Conservation (phyloP, 306 rosid species). For the Rubus parviflorus region DNA sequence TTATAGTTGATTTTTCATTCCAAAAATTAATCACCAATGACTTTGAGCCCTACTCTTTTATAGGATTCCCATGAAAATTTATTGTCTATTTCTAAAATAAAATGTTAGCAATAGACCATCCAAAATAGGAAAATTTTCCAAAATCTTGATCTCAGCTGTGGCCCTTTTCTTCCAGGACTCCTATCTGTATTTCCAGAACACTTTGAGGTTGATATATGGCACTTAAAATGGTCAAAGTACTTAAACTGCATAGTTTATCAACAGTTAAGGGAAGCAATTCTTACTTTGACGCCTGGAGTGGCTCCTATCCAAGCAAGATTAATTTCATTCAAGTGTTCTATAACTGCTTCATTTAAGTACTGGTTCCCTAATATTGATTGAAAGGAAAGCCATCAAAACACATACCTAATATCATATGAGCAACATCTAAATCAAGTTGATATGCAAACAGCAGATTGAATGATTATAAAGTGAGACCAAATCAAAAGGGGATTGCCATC, state of each 20-base stretch:
- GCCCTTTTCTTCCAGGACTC: neutral
- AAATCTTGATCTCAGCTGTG: neutral
- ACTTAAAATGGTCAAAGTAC: neutral
- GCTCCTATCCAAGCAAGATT: constrained; percentile 42
- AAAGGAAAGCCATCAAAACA: neutral
- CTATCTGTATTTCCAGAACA: neutral
- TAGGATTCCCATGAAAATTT: neutral
- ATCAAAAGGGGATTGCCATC: neutral
- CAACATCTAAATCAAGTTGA: neutral
- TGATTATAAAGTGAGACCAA: neutral
- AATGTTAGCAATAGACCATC: neutral
- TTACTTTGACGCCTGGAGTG: constrained; percentile 33
- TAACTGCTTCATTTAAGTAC: constrained; percentile 28
- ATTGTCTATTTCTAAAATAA: neutral
- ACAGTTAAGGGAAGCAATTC: constrained; percentile 7
- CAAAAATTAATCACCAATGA: neutral
- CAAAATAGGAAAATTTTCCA: constrained; percentile 2
- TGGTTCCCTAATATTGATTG: constrained; percentile 20
- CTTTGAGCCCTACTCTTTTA: neutral
- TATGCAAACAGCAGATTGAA: neutral
- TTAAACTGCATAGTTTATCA: neutral
- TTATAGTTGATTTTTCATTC: neutral
- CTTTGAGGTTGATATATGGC: neutral
- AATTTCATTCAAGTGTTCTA: constrained; percentile 10
- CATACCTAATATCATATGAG: neutral